A percentile compares a stretch with the other conserved stretches of the same genome.
Evolutionary conservation across 2,329 filamentous ascomycete genomes (phyloP).

Genomic region (Aspergillus vadensis): DNA sequence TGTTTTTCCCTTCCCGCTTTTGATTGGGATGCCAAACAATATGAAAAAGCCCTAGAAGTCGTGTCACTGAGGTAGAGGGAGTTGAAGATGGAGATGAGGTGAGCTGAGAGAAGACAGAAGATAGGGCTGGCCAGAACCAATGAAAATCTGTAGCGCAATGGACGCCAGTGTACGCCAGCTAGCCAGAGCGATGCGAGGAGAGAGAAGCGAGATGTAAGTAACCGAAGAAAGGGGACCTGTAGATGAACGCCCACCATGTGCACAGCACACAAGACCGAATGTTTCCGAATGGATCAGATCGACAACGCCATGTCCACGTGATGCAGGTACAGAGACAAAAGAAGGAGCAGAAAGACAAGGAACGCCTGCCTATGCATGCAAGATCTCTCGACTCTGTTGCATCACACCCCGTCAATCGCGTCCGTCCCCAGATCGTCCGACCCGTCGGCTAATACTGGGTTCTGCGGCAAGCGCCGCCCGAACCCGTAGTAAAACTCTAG

Average conservation of each 20-base stretch:
- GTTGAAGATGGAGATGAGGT: background rate
- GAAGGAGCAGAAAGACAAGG: background rate
- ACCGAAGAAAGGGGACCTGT: background rate
- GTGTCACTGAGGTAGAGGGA: background rate
- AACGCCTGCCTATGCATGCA: constrained; percentile 3
- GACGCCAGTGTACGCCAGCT: background rate
- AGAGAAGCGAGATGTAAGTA: background rate
- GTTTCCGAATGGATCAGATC: background rate
- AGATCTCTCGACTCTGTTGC: constrained; percentile 3
- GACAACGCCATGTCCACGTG: constrained; percentile 1
- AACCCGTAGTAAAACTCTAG: constrained; percentile 75
- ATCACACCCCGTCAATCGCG: constrained; percentile 19
- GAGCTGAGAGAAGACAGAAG: background rate
- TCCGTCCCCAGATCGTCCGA: constrained; percentile 22
- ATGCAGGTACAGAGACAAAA: background rate
- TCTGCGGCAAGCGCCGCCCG: constrained; percentile 33
- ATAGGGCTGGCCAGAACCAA: background rate
- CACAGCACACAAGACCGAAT: background rate
- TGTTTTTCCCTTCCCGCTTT: background rate
- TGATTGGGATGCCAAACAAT: background rate
- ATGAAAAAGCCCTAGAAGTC: background rate
- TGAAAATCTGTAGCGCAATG: background rate
- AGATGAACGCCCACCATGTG: constrained; percentile 10
- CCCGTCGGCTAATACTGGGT: constrained; percentile 28
- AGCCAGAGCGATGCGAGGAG: background rate